Conservation (phyloP, 495 filamentous ascomycete species). For the Bombardia bombarda region DNA sequence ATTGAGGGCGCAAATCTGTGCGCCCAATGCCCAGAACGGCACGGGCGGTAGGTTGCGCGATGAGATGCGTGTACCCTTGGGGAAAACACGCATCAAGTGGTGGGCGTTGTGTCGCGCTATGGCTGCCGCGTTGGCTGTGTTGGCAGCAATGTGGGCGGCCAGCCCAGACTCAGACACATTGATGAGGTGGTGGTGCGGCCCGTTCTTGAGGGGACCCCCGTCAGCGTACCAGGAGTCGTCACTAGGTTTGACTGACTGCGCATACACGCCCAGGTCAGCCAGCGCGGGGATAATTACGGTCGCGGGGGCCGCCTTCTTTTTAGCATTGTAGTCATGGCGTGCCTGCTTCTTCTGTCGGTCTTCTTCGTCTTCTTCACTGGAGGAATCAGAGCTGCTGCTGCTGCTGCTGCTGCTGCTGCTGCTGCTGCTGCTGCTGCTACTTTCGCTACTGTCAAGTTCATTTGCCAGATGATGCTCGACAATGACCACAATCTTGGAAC, state of each 20-base stretch:
- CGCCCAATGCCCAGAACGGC: conserved; percentile 45
- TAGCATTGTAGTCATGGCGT: conserved; percentile 29
- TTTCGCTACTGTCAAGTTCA: conserved; percentile 16
- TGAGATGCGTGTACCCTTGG: conserved; percentile 49
- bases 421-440: conserved; percentile 14
- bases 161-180: conserved; percentile 48
- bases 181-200: conserved; percentile 48
- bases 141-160: conserved; percentile 22
- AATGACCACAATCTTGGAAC: conserved; percentile 45
- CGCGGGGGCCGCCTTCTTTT: conserved; percentile 27
- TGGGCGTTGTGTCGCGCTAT: conserved; percentile 42
- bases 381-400: conserved; percentile 12
- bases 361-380: conserved; percentile 21
- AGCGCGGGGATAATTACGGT: conserved; percentile 44
- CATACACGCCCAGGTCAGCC: conserved; percentile 47
- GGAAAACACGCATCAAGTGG: conserved; percentile 49
- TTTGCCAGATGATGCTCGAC: conserved; percentile 47
- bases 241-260: conserved; percentile 46
- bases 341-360: too few relatives aligned
- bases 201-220: conserved; percentile 23
- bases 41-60: conserved; percentile 43
- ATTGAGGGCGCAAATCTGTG: conserved; percentile 49
- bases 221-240: conserved; percentile 44
- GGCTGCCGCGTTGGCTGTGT: conserved; percentile 14
- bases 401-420: conserved; percentile 16